phyloP scores from a whole-genome alignment of 179 eudicot genomes.

The Corrigiola litoralis region DNA sequence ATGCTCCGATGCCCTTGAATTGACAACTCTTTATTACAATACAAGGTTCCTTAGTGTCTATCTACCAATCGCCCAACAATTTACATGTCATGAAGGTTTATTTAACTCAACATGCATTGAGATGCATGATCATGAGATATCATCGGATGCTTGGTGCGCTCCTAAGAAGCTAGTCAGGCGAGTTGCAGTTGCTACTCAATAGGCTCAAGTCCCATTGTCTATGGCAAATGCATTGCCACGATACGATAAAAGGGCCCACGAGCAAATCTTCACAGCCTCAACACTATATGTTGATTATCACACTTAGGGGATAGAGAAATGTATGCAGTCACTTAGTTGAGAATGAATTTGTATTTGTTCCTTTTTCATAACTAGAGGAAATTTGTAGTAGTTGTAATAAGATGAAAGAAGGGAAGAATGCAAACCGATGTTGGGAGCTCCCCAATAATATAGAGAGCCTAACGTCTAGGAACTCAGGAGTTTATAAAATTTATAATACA shows the following conservation, averaged over 20 bases:
- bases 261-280: constrained; percentile 48
- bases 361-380: constrained; percentile 64
- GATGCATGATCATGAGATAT: constrained; percentile 73
- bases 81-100: constrained; percentile 56
- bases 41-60: constrained; percentile 58
- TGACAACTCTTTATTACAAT: constrained; percentile 73
- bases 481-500: too few relatives aligned
- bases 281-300: constrained; percentile 27
- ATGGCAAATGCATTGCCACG: constrained; percentile 69
- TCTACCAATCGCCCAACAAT: constrained; percentile 59
- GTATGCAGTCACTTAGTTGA: constrained; percentile 73
- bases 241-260: constrained; percentile 55
- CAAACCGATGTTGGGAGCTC: constrained; percentile 44
- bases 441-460: too few relatives aligned
- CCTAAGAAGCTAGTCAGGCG: constrained; percentile 68
- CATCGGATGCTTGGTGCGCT: constrained; percentile 60
- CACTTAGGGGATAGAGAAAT: constrained; percentile 33
- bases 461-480: too few relatives aligned
- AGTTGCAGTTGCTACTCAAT: constrained; percentile 48
- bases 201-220: constrained; percentile 53
- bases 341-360: constrained; percentile 60
- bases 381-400: constrained; percentile 64
- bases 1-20: constrained; percentile 73
- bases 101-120: constrained; percentile 72
- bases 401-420: constrained; percentile 60